Base-by-base conservation (phyloP, 73 alveolate genomes). In the Paramecium sexaurelia region DNA sequence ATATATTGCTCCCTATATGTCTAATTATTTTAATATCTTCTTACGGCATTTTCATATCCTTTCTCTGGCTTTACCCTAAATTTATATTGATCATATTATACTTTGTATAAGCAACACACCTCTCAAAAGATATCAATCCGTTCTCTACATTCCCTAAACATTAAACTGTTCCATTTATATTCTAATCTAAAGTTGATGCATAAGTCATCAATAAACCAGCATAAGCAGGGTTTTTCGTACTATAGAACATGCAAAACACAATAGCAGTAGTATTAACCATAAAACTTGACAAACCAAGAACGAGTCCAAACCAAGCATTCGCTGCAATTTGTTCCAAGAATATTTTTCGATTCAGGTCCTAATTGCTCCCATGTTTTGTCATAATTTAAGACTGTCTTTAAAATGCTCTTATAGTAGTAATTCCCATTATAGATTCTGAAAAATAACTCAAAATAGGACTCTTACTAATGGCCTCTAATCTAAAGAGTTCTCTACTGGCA, bases 401-500 rank as follows among this genome's bases (percentile, higher is more conserved):
- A 32, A 45, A 96, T n/a, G 98, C 98, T 78, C 98, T 95, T 19
- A 96, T 93, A 2, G 98, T 95, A 5, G 93, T 84, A 9, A 94
- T 88, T 22, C 98, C 98, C 43, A 61, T 55, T 4, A 93, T 87
- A 55, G 97, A 78, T 93, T 96, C 98, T 57, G 93, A 87, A 24
- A 96, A 96, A 41, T 93, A 91, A 91, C 94, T 93, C 47, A 96
- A 85, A 68, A 96, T 93, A 0, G 98, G 98, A 2, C 97, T 89
- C 43, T 97, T 93, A 45, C 95, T 92, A 9, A 96, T 87, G 15
- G 97, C 85, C 86, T 96, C 98, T 84, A 96, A 67, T 75, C 98
- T 91, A 41, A 92, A 88, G 19, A 96, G 91, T 85, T 96, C 98
- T 93, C 98, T 96, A 71, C 95, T 87, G 40, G 95, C 92, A 57